phyloP scores from a whole-genome alignment of 1,139 yeast species.

The Yueomyces sp. region DNA sequence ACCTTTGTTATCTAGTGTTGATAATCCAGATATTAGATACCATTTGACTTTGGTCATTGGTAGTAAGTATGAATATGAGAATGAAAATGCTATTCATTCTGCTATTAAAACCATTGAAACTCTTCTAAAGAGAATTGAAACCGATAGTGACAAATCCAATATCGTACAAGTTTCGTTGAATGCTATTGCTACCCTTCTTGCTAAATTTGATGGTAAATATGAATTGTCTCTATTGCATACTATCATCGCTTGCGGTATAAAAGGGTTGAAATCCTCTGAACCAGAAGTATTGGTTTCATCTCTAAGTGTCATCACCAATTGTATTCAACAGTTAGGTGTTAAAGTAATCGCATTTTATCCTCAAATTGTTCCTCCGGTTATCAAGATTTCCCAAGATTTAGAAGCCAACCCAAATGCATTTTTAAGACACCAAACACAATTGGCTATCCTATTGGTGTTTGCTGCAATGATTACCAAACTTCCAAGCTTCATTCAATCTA shows the following conservation, averaged over 20 bases:
- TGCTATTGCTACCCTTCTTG: slow-evolving; percentile 48
- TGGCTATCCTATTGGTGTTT: slow-evolving; percentile 57
- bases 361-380: slow-evolving; percentile 65
- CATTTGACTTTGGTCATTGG: slow-evolving; percentile 51
- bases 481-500: slow-evolving; percentile 74
- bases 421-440: slow-evolving; percentile 33
- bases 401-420: slow-evolving; percentile 23
- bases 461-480: slow-evolving; percentile 71
- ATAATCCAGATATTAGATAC: slow-evolving; percentile 30
- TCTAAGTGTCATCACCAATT: slow-evolving; percentile 55
- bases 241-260: slow-evolving; percentile 40
- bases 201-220: slow-evolving; percentile 45
- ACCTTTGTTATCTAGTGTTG: slow-evolving; percentile 29
- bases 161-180: slow-evolving; percentile 62
- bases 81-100: slow-evolving; percentile 42
- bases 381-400: slow-evolving; percentile 42
- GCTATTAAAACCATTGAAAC: slow-evolving; percentile 38
- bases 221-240: slow-evolving; percentile 37
- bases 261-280: slow-evolving; percentile 35
- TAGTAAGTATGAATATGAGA: slow-evolving; percentile 58
- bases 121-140: slow-evolving; percentile 33
- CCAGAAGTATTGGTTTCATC: slow-evolving; percentile 64
- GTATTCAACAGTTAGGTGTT: slow-evolving; percentile 69
- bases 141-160: slow-evolving; percentile 30
- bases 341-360: slow-evolving; percentile 78